phyloP scores from a whole-genome alignment of 768 basidiomycete species.

The Phanerochaete carnosa region DNA sequence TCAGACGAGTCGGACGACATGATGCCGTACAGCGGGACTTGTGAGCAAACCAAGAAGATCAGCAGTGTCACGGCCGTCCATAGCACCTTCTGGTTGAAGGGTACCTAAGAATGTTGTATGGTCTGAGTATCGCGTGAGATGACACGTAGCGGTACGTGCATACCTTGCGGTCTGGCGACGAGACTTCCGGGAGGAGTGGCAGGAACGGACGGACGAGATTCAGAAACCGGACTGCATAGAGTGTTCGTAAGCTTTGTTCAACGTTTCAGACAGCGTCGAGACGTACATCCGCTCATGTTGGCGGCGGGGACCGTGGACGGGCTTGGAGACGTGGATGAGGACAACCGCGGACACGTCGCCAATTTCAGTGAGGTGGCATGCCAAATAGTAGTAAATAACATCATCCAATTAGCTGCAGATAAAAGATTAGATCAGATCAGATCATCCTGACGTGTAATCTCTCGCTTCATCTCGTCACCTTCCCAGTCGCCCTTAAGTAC shows the following conservation, averaged over 20 bases:
- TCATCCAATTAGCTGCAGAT: neutral
- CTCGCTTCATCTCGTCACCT: too few relatives aligned
- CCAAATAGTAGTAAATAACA: slow-evolving; percentile 20
- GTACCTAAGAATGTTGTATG: slow-evolving; percentile 53
- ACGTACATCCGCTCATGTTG: slow-evolving; percentile 67
- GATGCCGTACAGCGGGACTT: slow-evolving; percentile 98
- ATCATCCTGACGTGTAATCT: neutral
- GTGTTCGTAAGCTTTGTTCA: neutral
- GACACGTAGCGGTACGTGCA: slow-evolving; percentile 15
- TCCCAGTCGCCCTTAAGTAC: too few relatives aligned
- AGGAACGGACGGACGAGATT: slow-evolving; percentile 98
- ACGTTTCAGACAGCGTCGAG: slow-evolving; percentile 7
- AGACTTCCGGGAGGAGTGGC: slow-evolving; percentile 94
- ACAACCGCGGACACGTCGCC: slow-evolving; percentile 18
- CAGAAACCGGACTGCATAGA: slow-evolving; percentile 80
- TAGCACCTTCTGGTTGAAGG: slow-evolving; percentile 97
- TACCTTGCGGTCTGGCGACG: slow-evolving; percentile 96
- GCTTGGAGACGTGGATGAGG: slow-evolving; percentile 27
- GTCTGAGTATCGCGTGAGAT: slow-evolving; percentile 4
- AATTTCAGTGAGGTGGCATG: slow-evolving; percentile 23
- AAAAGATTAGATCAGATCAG: neutral
- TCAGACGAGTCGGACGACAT: slow-evolving; percentile 99
- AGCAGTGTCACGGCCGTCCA: slow-evolving; percentile 99
- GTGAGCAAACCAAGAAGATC: slow-evolving; percentile 99
- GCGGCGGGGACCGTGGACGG: neutral